Conservation (phyloP, 805 yeast genomes). For the Wickerhamomyces rabaulensis region DNA sequence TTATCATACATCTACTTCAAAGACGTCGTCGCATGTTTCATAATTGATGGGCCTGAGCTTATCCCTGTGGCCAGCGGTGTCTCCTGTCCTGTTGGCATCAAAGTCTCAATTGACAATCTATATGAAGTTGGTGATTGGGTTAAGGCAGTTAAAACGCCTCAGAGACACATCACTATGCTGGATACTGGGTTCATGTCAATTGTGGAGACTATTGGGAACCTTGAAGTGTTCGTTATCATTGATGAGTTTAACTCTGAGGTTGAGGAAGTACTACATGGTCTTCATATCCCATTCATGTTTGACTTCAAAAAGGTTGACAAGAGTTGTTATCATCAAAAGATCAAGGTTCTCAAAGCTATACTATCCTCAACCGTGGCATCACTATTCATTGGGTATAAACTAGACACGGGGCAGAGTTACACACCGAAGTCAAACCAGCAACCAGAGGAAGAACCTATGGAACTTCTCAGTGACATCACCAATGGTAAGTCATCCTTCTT, state of each 20-base stretch:
- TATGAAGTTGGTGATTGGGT: neutral
- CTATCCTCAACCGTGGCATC: neutral
- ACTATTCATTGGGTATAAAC: neutral
- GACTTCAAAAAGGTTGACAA: neutral
- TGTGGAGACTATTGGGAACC: neutral
- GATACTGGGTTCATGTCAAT: neutral
- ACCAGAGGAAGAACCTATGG: neutral
- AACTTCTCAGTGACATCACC: neutral
- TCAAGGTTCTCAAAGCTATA: neutral
- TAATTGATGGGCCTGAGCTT: conserved; percentile 40
- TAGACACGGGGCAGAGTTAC: neutral
- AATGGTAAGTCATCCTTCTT: neutral
- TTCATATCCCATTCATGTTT: neutral
- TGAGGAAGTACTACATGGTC: neutral
- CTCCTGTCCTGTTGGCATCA: neutral
- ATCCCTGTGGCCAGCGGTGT: neutral
- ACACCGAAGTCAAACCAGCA: neutral
- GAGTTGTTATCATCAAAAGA: neutral
- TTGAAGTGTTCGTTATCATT: neutral
- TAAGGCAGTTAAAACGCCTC: neutral
- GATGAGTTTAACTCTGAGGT: neutral
- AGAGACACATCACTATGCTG: neutral
- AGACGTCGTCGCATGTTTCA: conserved; percentile 38
- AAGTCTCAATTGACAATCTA: neutral
- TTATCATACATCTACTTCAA: conserved; percentile 46